Base-by-base conservation (phyloP, 345 rosid genomes). In the Populus euphratica region DNA sequence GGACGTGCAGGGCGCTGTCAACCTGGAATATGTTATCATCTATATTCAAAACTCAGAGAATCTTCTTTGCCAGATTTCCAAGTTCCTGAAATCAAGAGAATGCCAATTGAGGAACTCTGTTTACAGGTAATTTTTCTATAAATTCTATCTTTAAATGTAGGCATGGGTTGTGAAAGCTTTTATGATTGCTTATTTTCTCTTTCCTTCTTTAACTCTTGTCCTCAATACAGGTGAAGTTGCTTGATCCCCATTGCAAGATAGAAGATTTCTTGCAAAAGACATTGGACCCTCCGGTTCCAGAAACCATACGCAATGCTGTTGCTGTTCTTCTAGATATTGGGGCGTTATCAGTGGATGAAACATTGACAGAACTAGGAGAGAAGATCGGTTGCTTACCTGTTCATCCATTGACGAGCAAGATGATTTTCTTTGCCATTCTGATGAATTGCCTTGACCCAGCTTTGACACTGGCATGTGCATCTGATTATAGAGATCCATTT, bases 1-100 rank as follows among this genome's bases (percentile, higher is more conserved):
- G 99, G 98, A 33, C 93, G 99, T 71, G 97, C 98, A 68, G 99
- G 99, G 18, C 96, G 98, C 16, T 95, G 98, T 83, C 96, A 86
- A 79, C 94, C 99, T 71, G 99, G 99, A 62, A 86, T 88, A 54
- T 95, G 99, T 76, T 95, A 96, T 82, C 99, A 92, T 89, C 89
- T 96, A 73, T 96, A 82, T 83, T 91, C 99, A 8, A 90, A 88
- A 78, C 86, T 86, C 65, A 85, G 92, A 83, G 99, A 94, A 72
- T 86, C 92, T 69, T 88, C 98, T 76, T 76, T 93, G 82, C 96
- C 89, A 5, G 96, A 93, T 47, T 96, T 89, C 78, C 94, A 89
- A 79, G 88, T 89, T 81, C 98, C 98, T 80, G 98, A 96, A 88
- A 91, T 96, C 52, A 93, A 85, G 89, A 89, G 98, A 88, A 90